Conservation (phyloP, 108 stramenopile genomes). For the Ochromonas danica region DNA sequence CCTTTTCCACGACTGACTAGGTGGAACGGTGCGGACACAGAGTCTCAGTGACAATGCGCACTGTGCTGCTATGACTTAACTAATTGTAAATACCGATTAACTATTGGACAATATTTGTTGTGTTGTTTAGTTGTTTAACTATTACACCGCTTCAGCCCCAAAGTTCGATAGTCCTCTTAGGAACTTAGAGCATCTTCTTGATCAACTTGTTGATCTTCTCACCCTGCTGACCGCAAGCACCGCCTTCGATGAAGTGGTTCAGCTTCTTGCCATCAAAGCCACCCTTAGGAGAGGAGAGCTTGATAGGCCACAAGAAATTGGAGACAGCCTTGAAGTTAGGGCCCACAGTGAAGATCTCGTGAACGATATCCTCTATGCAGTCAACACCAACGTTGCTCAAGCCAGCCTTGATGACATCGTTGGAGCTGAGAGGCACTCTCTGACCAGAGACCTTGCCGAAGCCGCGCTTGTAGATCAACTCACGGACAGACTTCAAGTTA, state of each 20-base stretch:
- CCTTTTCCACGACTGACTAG: too few species aligned
- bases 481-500: constrained; percentile 82
- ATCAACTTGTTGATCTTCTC: constrained; percentile 93
- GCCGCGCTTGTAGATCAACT: constrained; percentile 98
- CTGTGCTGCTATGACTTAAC: too few species aligned
- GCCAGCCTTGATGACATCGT: constrained; percentile 84
- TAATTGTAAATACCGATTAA: too few species aligned
- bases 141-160: too few species aligned
- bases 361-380: constrained; percentile 87
- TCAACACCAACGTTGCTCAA: constrained; percentile 74
- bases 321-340: constrained; percentile 97
- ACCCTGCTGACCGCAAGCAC: constrained; percentile 93
- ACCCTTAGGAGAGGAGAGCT: constrained; percentile 92
- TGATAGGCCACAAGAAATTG: constrained; percentile 99
- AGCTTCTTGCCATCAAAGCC: constrained; percentile 97
- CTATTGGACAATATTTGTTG: too few species aligned
- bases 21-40: too few species aligned
- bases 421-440: constrained; percentile 82
- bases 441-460: constrained; percentile 97
- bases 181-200: constrained; percentile 83
- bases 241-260: constrained; percentile 98
- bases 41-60: too few species aligned
- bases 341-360: constrained; percentile 95
- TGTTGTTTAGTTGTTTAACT: too few species aligned
- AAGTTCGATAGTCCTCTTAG: too few species aligned